Evolutionary conservation across 352 stramenopile genomes (phyloP), one percentile per base, ranked within the genome.

Genomic region (Globisporangium nunn): DNA sequence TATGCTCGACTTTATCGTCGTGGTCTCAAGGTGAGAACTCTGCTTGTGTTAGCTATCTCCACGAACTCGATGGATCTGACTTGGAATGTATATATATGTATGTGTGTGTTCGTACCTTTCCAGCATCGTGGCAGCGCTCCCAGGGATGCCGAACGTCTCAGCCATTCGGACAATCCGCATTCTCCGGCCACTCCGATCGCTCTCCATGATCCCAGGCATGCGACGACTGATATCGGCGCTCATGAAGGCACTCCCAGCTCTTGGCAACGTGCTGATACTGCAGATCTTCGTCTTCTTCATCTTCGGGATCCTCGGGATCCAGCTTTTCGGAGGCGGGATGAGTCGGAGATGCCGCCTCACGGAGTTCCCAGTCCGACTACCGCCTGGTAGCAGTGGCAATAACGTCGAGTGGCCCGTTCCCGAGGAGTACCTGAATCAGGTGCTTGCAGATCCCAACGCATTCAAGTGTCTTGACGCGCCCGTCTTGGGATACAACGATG

Each of bases 241-340:
- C 6, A 62, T 97, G 6, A 78, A 90, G n/a, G 88, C 86, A 0
- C 64, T 97, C 0, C 85, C 86, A 14, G 78, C 79, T 0, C 90
- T 97, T 60, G 78, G 75, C 48, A 95, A 96, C 54, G 88, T 96
- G n/a, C 61, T 96, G 4, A 78, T 96, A 14, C 57, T 97, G 8
- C 77, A 95, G 58, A 68, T 90, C n/a, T 97, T 97, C 53, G 77
- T 96, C 0, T 97, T 97, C 57, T 81, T 91, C 39, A 86, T 97
- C 41, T 97, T 97, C 61, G 86, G 84, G 0, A 96, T 97, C 62
- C 66, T 97, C 1, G 90, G 85, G 0, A 84, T 96, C 40, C 87
- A 97, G 49, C 70, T 97, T 17, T 97, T 94, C 54, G 65, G 72
- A 29, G 88, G 87, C 14, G 78, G 66, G 18, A 87, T 96, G 72